Conservation (phyloP, 345 rosid genomes). For the Lagerstroemia speciosa region DNA sequence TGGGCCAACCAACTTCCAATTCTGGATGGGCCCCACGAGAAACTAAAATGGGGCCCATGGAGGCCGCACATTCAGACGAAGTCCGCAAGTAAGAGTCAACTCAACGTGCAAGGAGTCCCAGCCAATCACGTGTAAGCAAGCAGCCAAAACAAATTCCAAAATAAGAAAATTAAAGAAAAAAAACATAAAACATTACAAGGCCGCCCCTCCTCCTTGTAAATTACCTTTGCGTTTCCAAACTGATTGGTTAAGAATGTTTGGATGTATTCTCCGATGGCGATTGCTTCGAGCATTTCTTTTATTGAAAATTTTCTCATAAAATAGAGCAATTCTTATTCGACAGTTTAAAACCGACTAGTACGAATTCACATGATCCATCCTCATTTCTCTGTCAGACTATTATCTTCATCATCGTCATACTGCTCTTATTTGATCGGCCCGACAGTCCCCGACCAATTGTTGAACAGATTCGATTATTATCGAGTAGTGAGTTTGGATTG, state of each 20-base stretch:
- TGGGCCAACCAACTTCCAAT: not conserved
- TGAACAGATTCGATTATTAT: too few relatives aligned
- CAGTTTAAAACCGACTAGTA: not conserved
- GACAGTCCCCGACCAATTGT: too few relatives aligned
- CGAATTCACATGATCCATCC: too few relatives aligned
- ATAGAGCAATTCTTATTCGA: not conserved
- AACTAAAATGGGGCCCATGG: not conserved
- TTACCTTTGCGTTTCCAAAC: not conserved
- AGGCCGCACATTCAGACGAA: not conserved
- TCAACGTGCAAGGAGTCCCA: not conserved
- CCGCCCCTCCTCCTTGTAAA: not conserved
- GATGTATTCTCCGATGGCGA: too few relatives aligned
- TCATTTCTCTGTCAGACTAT: too few relatives aligned
- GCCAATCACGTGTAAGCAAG: conserved; percentile 1
- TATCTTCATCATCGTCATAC: too few relatives aligned
- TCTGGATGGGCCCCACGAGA: not conserved
- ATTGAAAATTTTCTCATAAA: too few relatives aligned
- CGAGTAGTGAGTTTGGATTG: not conserved
- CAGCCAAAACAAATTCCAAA: not conserved
- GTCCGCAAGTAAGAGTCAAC: too few relatives aligned
- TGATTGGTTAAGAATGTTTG: too few relatives aligned
- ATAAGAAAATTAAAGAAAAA: not conserved
- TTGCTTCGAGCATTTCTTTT: too few relatives aligned
- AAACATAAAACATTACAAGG: not conserved
- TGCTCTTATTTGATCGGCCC: too few relatives aligned